These are phyloP conservation scores for Teunomyces pallodes DNA, from an alignment of 805 yeast genomes.

Conservation along the genomic window DNA sequence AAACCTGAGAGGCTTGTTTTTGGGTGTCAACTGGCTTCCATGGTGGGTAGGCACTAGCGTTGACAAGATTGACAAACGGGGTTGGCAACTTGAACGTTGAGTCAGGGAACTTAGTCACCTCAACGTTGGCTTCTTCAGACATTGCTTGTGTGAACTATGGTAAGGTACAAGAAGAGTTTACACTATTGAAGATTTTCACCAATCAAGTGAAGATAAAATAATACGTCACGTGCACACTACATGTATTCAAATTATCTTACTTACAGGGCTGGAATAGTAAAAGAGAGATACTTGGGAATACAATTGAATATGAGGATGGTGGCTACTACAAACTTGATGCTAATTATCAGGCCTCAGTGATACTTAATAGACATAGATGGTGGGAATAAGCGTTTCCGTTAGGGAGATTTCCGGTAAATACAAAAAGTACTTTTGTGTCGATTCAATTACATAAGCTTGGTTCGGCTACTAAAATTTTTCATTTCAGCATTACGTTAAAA, in stretches of 20 bases:
- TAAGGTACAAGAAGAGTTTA: neutral
- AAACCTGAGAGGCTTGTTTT: conserved; percentile 46
- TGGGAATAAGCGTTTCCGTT: too few species aligned
- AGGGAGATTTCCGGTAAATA: neutral
- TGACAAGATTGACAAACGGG: conserved; percentile 39
- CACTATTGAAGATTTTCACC: conserved; percentile 1
- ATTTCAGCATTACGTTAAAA: neutral
- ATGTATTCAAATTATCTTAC: neutral
- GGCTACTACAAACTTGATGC: too few species aligned
- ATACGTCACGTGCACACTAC: conserved; percentile 1
- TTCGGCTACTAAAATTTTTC: conserved; percentile 1
- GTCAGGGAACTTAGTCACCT: conserved; percentile 25
- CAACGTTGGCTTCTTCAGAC: conserved; percentile 10
- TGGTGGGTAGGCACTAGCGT: conserved; percentile 41
- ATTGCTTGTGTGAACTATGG: conserved; percentile 6
- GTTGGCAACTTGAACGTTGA: conserved; percentile 41
- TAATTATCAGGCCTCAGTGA: too few species aligned
- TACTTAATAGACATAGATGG: too few species aligned
- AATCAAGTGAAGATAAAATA: conserved; percentile 4
- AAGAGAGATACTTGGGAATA: too few species aligned
- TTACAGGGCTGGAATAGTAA: too few species aligned
- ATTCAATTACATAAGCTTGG: neutral
- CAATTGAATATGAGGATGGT: too few species aligned
- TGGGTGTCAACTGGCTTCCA: conserved; percentile 58
- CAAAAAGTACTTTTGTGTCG: neutral